These are phyloP conservation scores for Deinandra increscens DNA, from an alignment of 129 eudicot species.

Conservation along the genomic window DNA sequence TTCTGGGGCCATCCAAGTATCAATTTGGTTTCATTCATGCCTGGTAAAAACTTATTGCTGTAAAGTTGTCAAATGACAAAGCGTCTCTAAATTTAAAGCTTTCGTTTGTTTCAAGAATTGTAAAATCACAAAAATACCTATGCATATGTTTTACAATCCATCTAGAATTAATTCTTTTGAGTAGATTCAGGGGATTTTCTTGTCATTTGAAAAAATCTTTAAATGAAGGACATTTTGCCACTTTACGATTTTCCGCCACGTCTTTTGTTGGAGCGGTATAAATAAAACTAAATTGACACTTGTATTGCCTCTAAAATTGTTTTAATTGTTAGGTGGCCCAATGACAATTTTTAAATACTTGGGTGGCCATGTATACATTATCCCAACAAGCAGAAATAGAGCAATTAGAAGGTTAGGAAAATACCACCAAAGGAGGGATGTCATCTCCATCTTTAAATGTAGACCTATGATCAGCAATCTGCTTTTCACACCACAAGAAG, in stretches of 20 bases:
- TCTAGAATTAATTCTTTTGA: not conserved
- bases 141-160: not conserved
- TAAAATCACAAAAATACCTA: not conserved
- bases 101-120: not conserved
- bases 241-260: not conserved
- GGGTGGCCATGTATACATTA: not conserved
- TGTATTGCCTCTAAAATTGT: not conserved
- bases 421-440: slow-evolving; percentile 92
- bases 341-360: not conserved
- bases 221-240: not conserved
- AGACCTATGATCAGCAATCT: slow-evolving; percentile 67
- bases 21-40: not conserved
- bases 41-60: not conserved
- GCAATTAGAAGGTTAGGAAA: slow-evolving; percentile 12
- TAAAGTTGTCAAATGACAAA: not conserved
- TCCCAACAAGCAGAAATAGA: slow-evolving; percentile 6
- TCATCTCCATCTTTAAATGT: slow-evolving; percentile 71
- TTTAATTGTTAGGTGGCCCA: not conserved
- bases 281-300: not conserved
- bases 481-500: slow-evolving; percentile 85
- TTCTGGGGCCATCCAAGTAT: not conserved
- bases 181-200: not conserved
- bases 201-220: not conserved
- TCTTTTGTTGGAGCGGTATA: not conserved
- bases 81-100: not conserved